These are phyloP conservation scores for Colletotrichum cuscutae DNA, from an alignment of 2,329 filamentous ascomycete genomes.

Conservation along the genomic window DNA sequence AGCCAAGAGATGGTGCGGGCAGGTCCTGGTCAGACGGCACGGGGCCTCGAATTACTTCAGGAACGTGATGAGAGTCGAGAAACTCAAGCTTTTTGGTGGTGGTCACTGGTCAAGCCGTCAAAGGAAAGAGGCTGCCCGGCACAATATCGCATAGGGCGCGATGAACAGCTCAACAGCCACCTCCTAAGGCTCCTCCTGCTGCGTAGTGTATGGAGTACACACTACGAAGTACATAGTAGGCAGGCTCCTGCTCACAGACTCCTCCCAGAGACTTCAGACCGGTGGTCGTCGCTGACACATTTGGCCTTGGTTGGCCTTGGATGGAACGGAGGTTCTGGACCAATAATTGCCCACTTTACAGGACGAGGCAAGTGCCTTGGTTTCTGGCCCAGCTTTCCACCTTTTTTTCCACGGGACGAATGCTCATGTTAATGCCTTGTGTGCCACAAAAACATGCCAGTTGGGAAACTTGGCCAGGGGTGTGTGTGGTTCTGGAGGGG, in stretches of 20 bases:
- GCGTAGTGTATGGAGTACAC: too few species aligned
- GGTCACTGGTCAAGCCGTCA: constrained; percentile 2
- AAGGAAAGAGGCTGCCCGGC: constrained; percentile 3
- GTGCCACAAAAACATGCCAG: neutral
- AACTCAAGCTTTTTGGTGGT: constrained; percentile 6
- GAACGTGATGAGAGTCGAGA: constrained; percentile 17
- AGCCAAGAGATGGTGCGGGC: constrained; percentile 22
- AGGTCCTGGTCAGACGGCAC: constrained; percentile 10
- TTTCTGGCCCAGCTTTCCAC: constrained; percentile 16
- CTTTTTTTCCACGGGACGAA: constrained; percentile 17
- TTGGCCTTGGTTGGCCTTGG: constrained; percentile 6
- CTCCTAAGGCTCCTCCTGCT: neutral
- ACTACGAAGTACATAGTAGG: too few species aligned
- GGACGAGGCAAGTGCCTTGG: constrained; percentile 22
- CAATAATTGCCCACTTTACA: constrained; percentile 28
- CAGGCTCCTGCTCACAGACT: constrained; percentile 3
- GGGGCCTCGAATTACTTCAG: constrained; percentile 5
- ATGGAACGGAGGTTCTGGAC: constrained; percentile 18
- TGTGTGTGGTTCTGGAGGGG: constrained; percentile 2
- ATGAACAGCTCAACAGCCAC: constrained; percentile 27
- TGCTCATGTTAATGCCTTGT: constrained; percentile 22
- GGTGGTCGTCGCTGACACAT: constrained; percentile 4
- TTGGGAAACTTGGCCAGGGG: neutral
- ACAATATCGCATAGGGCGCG: constrained; percentile 17
- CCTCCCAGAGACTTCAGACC: neutral